Conservation (phyloP, 768 basidiomycete species). For the Pleurotus pulmonarius region DNA sequence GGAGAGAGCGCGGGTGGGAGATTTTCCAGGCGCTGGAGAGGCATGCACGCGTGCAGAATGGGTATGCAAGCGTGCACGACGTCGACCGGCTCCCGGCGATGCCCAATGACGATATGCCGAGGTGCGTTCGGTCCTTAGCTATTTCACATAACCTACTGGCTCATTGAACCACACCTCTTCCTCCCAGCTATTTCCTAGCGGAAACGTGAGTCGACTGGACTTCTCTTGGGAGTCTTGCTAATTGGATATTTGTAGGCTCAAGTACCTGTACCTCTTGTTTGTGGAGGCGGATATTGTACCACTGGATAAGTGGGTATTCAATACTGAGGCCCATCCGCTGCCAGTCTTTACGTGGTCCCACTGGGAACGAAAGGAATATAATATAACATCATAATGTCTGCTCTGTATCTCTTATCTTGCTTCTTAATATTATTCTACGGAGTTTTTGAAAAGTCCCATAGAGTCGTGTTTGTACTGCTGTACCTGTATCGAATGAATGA, state of each 20-base stretch:
- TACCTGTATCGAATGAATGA: too few species aligned
- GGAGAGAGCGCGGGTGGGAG: constrained; percentile 70
- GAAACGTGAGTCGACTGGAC: constrained; percentile 37
- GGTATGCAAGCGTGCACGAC: constrained; percentile 54
- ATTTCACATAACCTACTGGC: background rate
- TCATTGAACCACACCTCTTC: background rate
- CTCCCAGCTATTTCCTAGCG: constrained; percentile 41
- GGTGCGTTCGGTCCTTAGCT: constrained; percentile 35
- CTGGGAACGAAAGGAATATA: constrained; percentile 44
- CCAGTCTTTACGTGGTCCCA: constrained; percentile 60
- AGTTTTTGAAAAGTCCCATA: too few species aligned
- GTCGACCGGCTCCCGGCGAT: constrained; percentile 39
- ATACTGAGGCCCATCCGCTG: constrained; percentile 71
- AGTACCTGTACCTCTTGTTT: constrained; percentile 67
- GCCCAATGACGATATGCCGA: constrained; percentile 63
- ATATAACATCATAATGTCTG: constrained; percentile 19
- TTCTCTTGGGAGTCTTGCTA: constrained; percentile 27
- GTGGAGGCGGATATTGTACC: constrained; percentile 50
- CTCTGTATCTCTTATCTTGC: too few species aligned
- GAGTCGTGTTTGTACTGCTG: too few species aligned
- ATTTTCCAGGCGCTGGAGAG: constrained; percentile 67
- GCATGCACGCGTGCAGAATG: constrained; percentile 51
- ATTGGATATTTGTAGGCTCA: constrained; percentile 40
- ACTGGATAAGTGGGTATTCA: constrained; percentile 56
- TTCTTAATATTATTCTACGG: too few species aligned